These are phyloP conservation scores for Auricularia sp. DNA, from an alignment of 768 basidiomycete genomes.

Conservation along the genomic window DNA sequence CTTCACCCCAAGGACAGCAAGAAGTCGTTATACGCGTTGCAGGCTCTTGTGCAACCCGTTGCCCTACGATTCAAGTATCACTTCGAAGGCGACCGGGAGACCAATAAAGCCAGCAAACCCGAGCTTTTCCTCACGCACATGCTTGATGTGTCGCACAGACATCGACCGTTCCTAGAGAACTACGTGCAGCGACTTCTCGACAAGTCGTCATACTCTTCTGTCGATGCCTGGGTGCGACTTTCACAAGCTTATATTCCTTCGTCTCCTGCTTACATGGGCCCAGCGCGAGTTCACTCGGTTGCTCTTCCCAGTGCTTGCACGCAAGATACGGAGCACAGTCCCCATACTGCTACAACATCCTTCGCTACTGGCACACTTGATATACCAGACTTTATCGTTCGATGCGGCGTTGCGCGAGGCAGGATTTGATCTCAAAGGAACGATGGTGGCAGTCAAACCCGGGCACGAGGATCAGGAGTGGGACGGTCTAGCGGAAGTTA, in stretches of 20 bases:
- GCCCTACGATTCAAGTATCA: constrained; percentile 88
- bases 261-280: not conserved
- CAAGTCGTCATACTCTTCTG: constrained; percentile 46
- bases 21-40: constrained; percentile 65
- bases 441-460: constrained; percentile 28
- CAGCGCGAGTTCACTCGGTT: constrained; percentile 78
- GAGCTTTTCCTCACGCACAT: constrained; percentile 97
- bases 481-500: constrained; percentile 72
- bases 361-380: constrained; percentile 85
- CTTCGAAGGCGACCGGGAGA: constrained; percentile 77
- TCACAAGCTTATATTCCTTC: not conserved
- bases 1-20: constrained; percentile 27
- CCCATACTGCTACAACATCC: constrained; percentile 68
- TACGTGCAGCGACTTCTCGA: constrained; percentile 63
- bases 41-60: constrained; percentile 76
- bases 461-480: constrained; percentile 31
- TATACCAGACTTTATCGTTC: constrained; percentile 85
- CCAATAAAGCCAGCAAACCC: constrained; percentile 94
- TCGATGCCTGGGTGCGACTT: constrained; percentile 66
- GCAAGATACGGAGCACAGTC: constrained; percentile 66
- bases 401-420: constrained; percentile 68
- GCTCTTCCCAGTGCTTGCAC: constrained; percentile 65
- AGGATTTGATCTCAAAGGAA: constrained; percentile 56
- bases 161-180: constrained; percentile 67
- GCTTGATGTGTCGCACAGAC: constrained; percentile 78